Base-by-base conservation (phyloP, 2,329 filamentous ascomycete genomes). In the Amauroascus niger region DNA sequence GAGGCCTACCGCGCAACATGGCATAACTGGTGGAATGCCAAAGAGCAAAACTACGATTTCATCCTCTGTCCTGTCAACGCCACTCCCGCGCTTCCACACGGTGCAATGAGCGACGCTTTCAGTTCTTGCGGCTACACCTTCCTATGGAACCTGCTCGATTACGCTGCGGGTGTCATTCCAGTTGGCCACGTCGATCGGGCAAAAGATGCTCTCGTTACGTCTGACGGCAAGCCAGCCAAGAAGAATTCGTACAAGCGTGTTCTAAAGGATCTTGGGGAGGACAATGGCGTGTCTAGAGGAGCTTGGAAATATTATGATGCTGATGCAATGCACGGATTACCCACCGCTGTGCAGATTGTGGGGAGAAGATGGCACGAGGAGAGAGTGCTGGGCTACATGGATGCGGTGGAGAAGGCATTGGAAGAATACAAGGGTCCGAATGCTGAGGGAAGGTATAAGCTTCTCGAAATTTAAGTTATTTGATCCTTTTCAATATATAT, bases 71-170 rank as follows among this genome's bases (percentile, higher is more conserved):
- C 87, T n/a, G 88, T 84, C 0, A 95, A 96, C 67, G 88, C 90
- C 0, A 95, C 88, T 0, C 89, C 90, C 1, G 90, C 90, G 0
- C 80, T 95, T 2, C 89, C 89, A 0, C 89, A 95, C 65, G 81
- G 83, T 45, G 89, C 82, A 0, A 96, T 95, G 88, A 80, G 81
- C 60, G 83, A 91, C 62, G 88, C 88, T 2, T 82, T 93, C 43
- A 86, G 85, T 58, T 88, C 84, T 60, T 96, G 90, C 63, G 89
- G 88, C 1, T 96, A 97, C 65, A 96, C 90, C 0, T 95, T 96
- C 66, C 71, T 95, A 53, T 97, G 93, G 74, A 96, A 96, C 63
- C 60, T 96, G 81, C 80, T 96, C 47, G 91, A 96, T 66, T 96
- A 96, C 69, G 81, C 86, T 1, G 79, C 81, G 11, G 90, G 90